Evolutionary conservation across 164 flowering plant species (phyloP), one percentile per base, ranked within the genome.

Genomic region (Chloranthus sessilifolius): DNA sequence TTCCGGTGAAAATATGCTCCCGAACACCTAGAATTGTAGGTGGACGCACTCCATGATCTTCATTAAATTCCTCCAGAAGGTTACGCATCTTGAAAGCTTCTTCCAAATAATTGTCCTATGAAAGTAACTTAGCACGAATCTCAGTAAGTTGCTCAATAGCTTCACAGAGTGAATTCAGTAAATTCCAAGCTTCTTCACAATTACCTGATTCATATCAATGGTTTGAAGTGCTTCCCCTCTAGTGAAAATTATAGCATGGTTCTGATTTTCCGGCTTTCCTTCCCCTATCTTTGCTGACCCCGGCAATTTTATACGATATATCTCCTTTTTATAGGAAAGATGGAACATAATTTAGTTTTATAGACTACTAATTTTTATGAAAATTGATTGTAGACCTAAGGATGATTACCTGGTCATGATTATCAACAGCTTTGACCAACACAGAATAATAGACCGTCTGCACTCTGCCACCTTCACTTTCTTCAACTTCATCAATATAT

Each of bases 81-180:
- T 94, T 94, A 20, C 99, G 87, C 97, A 94, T 87, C 72, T 94
- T 94, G n/a, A 94, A 70, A 60, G 99, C 99, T 80, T 94, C 99
- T 81, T 94, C 99, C 74, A 94, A 61, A 67, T 94, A 94, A 63
- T 94, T 89, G 56, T 94, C 99, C 99, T 94, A 59, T 45, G 58
- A n/a, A n/a, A n/a, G n/a, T n/a, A n/a, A n/a, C n/a, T n/a, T n/a
- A n/a, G n/a, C n/a, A n/a, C n/a, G n/a, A n/a, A n/a, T 11, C 2
- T 25, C 12, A 47, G 29, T 20, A 4, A 19, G 12, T 26, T n/a
- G 35, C 34, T 26, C 20, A 28, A 7, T 7, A 5, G 2, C 15
- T 15, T 8, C 28, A 25, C 15, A 27, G 27, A 15, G 33, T 16
- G 2, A 20, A 21, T 19, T n/a, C n/a, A n/a, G 26, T 12, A 22